A percentile compares a stretch with the other conserved stretches of the same genome.
Conservation (phyloP, 371 early-diverging fungal genomes). For the Batkoa obscura region DNA sequence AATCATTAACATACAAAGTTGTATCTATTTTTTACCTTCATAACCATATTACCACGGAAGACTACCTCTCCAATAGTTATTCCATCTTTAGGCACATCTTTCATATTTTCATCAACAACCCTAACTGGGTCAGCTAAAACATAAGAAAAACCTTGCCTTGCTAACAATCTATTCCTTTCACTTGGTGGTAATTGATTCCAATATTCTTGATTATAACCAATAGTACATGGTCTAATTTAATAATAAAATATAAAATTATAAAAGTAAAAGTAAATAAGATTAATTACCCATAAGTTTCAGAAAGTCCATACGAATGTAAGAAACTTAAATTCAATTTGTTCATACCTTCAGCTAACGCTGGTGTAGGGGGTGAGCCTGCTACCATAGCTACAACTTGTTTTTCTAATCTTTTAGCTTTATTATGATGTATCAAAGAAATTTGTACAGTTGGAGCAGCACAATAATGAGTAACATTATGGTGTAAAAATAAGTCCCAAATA, state of each 20-base stretch:
- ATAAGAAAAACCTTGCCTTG: constrained; percentile 35
- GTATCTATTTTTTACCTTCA: constrained; percentile 18
- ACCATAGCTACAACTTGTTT: constrained; percentile 25
- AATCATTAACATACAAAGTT: constrained; percentile 1
- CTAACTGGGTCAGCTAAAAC: constrained; percentile 32
- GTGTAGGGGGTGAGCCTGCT: constrained; percentile 36
- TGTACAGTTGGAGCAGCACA: constrained; percentile 49
- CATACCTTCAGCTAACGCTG: constrained; percentile 27
- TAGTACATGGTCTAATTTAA: constrained; percentile 15
- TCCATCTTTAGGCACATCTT: constrained; percentile 32
- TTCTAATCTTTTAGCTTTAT: constrained; percentile 18
- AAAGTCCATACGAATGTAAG: constrained; percentile 46
- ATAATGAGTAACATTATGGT: constrained; percentile 35
- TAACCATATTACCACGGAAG: constrained; percentile 36
- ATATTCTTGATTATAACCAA: constrained; percentile 8
- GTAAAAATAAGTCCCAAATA: constrained; percentile 32
- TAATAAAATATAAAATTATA: constrained; percentile 7
- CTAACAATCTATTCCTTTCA: constrained; percentile 19
- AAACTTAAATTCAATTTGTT: constrained; percentile 27
- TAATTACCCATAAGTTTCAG: constrained; percentile 31
- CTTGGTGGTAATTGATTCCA: constrained; percentile 13
- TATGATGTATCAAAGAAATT: constrained; percentile 34
- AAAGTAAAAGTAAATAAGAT: neutral
- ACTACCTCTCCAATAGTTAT: constrained; percentile 40
- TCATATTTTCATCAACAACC: constrained; percentile 25